Evolutionary conservation across 176 grass and related monocot species (phyloP).

Genomic region (Pontederia paniculata): DNA sequence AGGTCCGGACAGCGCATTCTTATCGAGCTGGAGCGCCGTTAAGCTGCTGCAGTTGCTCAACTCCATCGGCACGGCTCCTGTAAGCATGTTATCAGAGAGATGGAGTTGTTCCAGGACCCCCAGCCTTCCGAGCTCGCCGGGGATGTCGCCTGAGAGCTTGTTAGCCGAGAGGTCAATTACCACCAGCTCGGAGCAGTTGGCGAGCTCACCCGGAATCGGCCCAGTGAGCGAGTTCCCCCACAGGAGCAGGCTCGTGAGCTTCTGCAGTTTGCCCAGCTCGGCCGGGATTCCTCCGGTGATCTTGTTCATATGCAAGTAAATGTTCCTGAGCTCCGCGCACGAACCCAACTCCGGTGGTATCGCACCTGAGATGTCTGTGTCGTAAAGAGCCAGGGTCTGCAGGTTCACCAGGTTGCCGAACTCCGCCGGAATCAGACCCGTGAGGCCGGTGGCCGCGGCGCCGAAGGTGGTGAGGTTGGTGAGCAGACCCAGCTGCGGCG

Average conservation of each 20-base stretch:
- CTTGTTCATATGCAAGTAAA: constrained; percentile 81
- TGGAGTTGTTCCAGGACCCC: constrained; percentile 60
- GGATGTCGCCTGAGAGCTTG: constrained; percentile 51
- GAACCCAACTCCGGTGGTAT: constrained; percentile 56
- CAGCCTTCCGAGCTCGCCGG: constrained; percentile 43
- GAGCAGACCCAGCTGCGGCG: constrained; percentile 47
- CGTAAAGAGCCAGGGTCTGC: constrained; percentile 67
- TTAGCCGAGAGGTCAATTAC: constrained; percentile 74
- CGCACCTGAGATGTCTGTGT: constrained; percentile 52
- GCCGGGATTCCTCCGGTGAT: constrained; percentile 48
- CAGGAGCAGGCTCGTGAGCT: constrained; percentile 77
- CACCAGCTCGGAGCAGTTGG: constrained; percentile 55
- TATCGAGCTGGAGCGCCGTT: constrained; percentile 67
- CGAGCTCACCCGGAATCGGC: constrained; percentile 53
- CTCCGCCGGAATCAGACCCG: constrained; percentile 57
- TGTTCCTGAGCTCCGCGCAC: constrained; percentile 60
- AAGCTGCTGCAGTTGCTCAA: constrained; percentile 73
- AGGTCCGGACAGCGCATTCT: constrained; percentile 44
- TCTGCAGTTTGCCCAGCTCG: constrained; percentile 61
- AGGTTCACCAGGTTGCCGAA: constrained; percentile 70
- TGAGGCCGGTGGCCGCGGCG: constrained; percentile 67
- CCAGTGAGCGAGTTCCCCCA: constrained; percentile 65
- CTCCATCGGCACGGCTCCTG: constrained; percentile 41
- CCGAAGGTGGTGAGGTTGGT: constrained; percentile 90
- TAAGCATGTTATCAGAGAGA: constrained; percentile 66